Evolutionary conservation across 1,139 yeast species (phyloP).

Genomic region (Lodderomyces margitis): DNA sequence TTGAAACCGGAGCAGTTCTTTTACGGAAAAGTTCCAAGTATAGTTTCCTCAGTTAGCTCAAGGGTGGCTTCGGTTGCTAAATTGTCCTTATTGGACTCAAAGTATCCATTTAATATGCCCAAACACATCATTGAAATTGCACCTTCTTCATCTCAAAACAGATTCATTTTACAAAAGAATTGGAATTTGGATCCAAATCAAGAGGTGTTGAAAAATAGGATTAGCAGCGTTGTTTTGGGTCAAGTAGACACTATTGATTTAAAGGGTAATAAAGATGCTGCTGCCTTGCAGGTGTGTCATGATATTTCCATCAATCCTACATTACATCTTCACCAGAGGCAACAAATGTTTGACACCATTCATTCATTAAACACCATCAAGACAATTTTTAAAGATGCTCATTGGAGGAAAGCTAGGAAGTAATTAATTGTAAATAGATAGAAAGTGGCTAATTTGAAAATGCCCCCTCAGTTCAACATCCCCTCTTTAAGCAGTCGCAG

Average conservation of each 20-base stretch:
- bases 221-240: constrained; percentile 38
- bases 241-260: constrained; percentile 16
- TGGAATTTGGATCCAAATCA: constrained; percentile 29
- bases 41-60: constrained; percentile 31
- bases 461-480: no score
- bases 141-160: constrained; percentile 16
- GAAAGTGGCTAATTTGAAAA: not conserved
- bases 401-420: constrained; percentile 23
- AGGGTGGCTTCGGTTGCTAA: constrained; percentile 45
- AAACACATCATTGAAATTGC: constrained; percentile 30
- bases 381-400: constrained; percentile 30
- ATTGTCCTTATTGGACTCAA: constrained; percentile 37
- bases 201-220: constrained; percentile 24
- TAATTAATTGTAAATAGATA: constrained; percentile 1
- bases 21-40: constrained; percentile 38
- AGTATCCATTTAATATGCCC: constrained; percentile 46
- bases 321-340: constrained; percentile 28
- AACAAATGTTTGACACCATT: constrained; percentile 28
- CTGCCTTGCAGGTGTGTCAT: constrained; percentile 6
- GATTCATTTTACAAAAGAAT: constrained; percentile 34
- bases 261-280: constrained; percentile 12
- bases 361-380: constrained; percentile 26
- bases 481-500: no score
- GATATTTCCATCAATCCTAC: constrained; percentile 34
- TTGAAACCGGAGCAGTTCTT: constrained; percentile 33